Conservation (phyloP, 2,329 filamentous ascomycete species). For the Orbilia oligospora region DNA sequence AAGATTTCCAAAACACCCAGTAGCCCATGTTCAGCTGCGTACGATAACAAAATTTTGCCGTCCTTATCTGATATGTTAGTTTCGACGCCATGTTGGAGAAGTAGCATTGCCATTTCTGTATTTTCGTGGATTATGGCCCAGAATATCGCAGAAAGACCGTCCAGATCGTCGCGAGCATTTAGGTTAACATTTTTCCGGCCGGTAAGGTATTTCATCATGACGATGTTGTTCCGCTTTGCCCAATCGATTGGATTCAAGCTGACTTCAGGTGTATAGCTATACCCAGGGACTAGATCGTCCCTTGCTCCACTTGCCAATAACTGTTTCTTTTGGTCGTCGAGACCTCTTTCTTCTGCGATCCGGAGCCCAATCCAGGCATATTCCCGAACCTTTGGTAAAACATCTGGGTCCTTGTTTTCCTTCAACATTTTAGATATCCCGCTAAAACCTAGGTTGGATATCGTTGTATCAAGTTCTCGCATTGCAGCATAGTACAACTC, state of each 20-base stretch:
- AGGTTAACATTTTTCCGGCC: constrained; percentile 8
- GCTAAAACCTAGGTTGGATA: constrained; percentile 26
- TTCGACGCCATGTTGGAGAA: constrained; percentile 28
- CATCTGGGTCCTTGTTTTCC: not conserved
- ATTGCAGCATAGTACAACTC: constrained; percentile 49
- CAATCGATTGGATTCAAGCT: constrained; percentile 31
- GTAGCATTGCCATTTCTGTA: constrained; percentile 30
- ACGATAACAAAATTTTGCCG: constrained; percentile 28
- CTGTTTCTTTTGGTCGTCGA: constrained; percentile 16
- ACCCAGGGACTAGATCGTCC: constrained; percentile 34
- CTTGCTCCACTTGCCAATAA: constrained; percentile 28
- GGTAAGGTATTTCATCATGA: constrained; percentile 39
- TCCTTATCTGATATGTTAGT: constrained; percentile 31
- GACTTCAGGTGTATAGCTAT: constrained; percentile 6
- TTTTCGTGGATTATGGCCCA: constrained; percentile 48
- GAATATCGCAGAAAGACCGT: constrained; percentile 30
- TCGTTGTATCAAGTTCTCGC: constrained; percentile 16
- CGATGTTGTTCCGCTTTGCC: constrained; percentile 31
- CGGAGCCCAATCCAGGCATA: constrained; percentile 40
- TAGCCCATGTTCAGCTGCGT: constrained; percentile 34
- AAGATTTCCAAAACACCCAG: constrained; percentile 15
- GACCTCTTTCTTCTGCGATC: constrained; percentile 40
- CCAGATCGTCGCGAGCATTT: constrained; percentile 16
- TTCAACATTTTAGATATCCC: constrained; percentile 44
- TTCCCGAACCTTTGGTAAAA: constrained; percentile 16